Evolutionary conservation across 768 basidiomycete species (phyloP).

Genomic region (Calvatia gigantea): DNA sequence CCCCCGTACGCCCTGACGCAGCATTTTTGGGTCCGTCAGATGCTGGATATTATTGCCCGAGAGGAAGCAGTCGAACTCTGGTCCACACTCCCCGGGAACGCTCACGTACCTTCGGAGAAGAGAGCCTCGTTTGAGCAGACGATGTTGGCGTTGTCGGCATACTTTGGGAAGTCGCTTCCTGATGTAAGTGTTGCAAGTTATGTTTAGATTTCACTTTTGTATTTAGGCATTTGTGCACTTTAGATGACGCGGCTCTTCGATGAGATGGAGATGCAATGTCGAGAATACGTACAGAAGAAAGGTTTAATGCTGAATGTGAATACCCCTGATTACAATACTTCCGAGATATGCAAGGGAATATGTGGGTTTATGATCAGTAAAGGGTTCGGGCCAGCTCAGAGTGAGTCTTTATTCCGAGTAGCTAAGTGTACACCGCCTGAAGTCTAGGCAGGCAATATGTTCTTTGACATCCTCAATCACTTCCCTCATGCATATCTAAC

Average conservation of each 20-base stretch:
- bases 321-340: slow-evolving; percentile 29
- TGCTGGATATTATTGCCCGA: slow-evolving; percentile 7
- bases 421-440: neutral
- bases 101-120: neutral
- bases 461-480: slow-evolving; percentile 44
- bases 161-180: slow-evolving; percentile 11
- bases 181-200: slow-evolving; percentile 7
- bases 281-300: slow-evolving; percentile 28
- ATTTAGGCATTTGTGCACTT: neutral
- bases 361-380: slow-evolving; percentile 46
- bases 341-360: slow-evolving; percentile 36
- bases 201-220: neutral
- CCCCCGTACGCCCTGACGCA: slow-evolving; percentile 24
- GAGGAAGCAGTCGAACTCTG: slow-evolving; percentile 11
- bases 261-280: slow-evolving; percentile 36
- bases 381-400: slow-evolving; percentile 41
- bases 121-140: slow-evolving; percentile 11
- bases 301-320: slow-evolving; percentile 25
- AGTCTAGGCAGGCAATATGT: slow-evolving; percentile 28
- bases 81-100: neutral
- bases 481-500: slow-evolving; percentile 60
- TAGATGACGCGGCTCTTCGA: slow-evolving; percentile 41
- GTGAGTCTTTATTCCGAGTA: slow-evolving; percentile 26
- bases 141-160: slow-evolving; percentile 8
- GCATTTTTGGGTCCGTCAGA: slow-evolving; percentile 12